phyloP scores from a whole-genome alignment of 2,329 filamentous ascomycete genomes.

The Drechslera avenae region DNA sequence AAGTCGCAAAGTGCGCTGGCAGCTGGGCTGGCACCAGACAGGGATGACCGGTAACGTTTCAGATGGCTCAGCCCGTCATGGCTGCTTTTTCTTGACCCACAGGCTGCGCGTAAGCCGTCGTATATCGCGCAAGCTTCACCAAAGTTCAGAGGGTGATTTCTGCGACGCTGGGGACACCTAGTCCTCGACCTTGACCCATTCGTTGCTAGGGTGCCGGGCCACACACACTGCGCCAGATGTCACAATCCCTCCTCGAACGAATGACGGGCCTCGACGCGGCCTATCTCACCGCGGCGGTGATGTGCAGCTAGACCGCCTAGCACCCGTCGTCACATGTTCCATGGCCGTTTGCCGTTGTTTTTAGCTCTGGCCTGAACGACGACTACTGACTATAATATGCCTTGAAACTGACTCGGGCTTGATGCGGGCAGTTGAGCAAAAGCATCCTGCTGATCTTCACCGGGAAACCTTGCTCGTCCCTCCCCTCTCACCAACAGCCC shows the following conservation, averaged over 20 bases:
- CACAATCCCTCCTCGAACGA: slow-evolving; percentile 16
- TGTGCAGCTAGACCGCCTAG: slow-evolving; percentile 9
- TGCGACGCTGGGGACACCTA: slow-evolving; percentile 16
- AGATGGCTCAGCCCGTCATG: slow-evolving; percentile 27
- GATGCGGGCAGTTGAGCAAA: neutral
- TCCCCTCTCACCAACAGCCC: neutral
- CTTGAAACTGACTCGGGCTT: too few relatives aligned
- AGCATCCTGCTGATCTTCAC: slow-evolving; percentile 3
- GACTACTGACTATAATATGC: too few relatives aligned
- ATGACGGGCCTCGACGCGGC: slow-evolving; percentile 7
- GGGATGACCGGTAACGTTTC: slow-evolving; percentile 23
- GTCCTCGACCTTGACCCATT: slow-evolving; percentile 12
- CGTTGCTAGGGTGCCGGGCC: slow-evolving; percentile 19
- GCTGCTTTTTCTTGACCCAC: slow-evolving; percentile 24
- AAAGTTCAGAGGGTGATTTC: slow-evolving; percentile 14
- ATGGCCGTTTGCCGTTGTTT: too few relatives aligned
- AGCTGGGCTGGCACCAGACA: slow-evolving; percentile 17
- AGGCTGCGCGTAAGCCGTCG: slow-evolving; percentile 17
- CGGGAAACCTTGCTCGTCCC: neutral
- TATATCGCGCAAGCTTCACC: slow-evolving; percentile 17
- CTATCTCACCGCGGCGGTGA: slow-evolving; percentile 1
- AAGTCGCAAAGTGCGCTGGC: slow-evolving; percentile 21
- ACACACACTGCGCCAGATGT: slow-evolving; percentile 18
- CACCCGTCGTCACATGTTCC: neutral
- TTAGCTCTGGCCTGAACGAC: neutral